Evolutionary conservation across 805 yeast genomes (phyloP).

Genomic region (Blastobotrys robertii): DNA sequence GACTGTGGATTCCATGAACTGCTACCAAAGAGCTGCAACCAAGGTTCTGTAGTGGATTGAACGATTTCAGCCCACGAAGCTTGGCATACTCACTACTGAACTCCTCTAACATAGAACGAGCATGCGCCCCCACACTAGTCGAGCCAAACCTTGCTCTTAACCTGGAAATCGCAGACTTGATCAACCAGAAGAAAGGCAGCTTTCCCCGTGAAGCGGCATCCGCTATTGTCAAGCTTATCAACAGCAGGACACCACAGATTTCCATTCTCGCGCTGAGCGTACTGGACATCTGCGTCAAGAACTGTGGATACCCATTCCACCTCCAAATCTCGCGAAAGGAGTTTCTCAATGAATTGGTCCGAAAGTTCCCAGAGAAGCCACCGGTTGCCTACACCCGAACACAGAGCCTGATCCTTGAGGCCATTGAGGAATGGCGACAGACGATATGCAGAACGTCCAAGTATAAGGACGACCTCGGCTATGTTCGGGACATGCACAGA

Average conservation of each 20-base stretch:
- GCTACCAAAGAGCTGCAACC: too few relatives aligned
- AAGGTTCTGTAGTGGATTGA: too few relatives aligned
- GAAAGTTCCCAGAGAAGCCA: constrained; percentile 89
- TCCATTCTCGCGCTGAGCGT: constrained; percentile 66
- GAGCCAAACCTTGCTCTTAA: constrained; percentile 88
- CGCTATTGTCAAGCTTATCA: constrained; percentile 71
- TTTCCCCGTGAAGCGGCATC: constrained; percentile 89
- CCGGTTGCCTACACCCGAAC: constrained; percentile 75
- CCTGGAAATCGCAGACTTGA: constrained; percentile 84
- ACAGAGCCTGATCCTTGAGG: constrained; percentile 76
- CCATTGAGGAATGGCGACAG: constrained; percentile 95
- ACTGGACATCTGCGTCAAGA: constrained; percentile 86
- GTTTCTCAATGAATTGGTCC: constrained; percentile 85
- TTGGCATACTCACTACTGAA: too few relatives aligned
- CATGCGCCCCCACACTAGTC: constrained; percentile 68
- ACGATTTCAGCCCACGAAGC: too few relatives aligned
- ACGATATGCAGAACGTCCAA: constrained; percentile 84
- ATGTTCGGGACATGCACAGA: constrained; percentile 92
- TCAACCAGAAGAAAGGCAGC: constrained; percentile 86
- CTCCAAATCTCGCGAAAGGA: constrained; percentile 91
- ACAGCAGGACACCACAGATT: constrained; percentile 75
- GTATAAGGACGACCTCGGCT: constrained; percentile 85
- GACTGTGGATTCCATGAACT: too few relatives aligned
- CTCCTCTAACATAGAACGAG: constrained; percentile 44
- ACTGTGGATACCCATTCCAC: constrained; percentile 97